These are phyloP conservation scores for Gentiana straminea DNA, from an alignment of 257 asterid genomes.

Conservation along the genomic window DNA sequence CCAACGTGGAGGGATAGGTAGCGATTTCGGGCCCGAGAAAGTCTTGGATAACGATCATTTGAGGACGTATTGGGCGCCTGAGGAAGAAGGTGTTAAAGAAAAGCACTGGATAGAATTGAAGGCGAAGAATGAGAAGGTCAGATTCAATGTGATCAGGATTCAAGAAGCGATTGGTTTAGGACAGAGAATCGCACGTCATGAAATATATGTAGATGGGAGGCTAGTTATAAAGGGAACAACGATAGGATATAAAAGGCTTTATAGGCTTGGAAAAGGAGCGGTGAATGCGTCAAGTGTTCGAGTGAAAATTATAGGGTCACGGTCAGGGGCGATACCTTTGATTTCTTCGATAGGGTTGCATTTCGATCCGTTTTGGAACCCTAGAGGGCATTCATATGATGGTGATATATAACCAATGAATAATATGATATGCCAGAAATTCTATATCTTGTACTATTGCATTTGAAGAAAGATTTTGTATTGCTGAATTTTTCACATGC, in stretches of 20 bases:
- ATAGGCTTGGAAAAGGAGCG: slow-evolving; percentile 48
- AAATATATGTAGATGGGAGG: slow-evolving; percentile 43
- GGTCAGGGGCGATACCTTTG: slow-evolving; percentile 62
- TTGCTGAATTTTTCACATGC: no score
- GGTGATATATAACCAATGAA: no score
- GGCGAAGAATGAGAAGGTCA: slow-evolving; percentile 20
- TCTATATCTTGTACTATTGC: no score
- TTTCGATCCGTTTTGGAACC: slow-evolving; percentile 83
- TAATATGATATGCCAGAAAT: no score
- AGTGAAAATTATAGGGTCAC: slow-evolving; percentile 52
- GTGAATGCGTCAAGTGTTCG: slow-evolving; percentile 38
- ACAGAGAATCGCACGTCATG: slow-evolving; percentile 54
- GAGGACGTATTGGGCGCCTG: slow-evolving; percentile 91
- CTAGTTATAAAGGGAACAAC: slow-evolving; percentile 57
- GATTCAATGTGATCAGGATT: slow-evolving; percentile 66
- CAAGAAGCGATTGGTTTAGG: slow-evolving; percentile 95
- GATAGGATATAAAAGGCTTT: slow-evolving; percentile 79
- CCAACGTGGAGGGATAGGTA: slow-evolving; percentile 45
- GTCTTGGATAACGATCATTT: slow-evolving; percentile 59
- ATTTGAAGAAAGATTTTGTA: no score
- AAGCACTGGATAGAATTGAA: slow-evolving; percentile 61
- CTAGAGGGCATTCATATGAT: slow-evolving; percentile 3
- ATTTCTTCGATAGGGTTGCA: slow-evolving; percentile 78
- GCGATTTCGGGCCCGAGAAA: slow-evolving; percentile 49
- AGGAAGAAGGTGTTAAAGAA: slow-evolving; percentile 20